A percentile compares a stretch with the other conserved stretches of the same genome.
Conservation (phyloP, 1,139 yeast genomes). For the Nakaseomyces glabratus region DNA sequence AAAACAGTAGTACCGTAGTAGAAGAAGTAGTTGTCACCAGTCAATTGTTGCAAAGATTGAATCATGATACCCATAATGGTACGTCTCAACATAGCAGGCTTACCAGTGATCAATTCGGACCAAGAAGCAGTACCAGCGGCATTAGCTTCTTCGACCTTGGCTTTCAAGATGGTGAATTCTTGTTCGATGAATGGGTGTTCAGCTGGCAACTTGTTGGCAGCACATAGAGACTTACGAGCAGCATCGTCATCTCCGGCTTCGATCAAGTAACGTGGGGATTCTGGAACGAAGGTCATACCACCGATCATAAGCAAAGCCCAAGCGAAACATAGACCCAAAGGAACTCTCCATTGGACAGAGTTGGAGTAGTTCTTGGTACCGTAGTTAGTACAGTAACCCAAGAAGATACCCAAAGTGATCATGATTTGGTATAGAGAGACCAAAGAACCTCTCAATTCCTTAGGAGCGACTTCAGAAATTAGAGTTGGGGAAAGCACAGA, state of each 20-base stretch:
- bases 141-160: slow-evolving; percentile 46
- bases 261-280: slow-evolving; percentile 65
- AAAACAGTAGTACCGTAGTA: slow-evolving; percentile 70
- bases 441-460: slow-evolving; percentile 57
- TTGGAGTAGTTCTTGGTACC: slow-evolving; percentile 42
- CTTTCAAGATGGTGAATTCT: slow-evolving; percentile 52
- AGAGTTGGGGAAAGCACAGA: slow-evolving; percentile 55
- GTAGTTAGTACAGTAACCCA: slow-evolving; percentile 54
- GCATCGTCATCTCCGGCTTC: slow-evolving; percentile 44
- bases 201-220: slow-evolving; percentile 37
- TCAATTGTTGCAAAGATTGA: slow-evolving; percentile 64
- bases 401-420: slow-evolving; percentile 52
- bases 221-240: slow-evolving; percentile 44
- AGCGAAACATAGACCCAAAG: slow-evolving; percentile 43
- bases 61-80: slow-evolving; percentile 53
- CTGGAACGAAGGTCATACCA: slow-evolving; percentile 65
- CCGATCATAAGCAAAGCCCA: slow-evolving; percentile 36
- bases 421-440: slow-evolving; percentile 57
- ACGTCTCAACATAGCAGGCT: slow-evolving; percentile 44
- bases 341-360: slow-evolving; percentile 55
- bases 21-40: slow-evolving; percentile 74
- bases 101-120: slow-evolving; percentile 32
- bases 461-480: slow-evolving; percentile 58
- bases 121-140: slow-evolving; percentile 33
- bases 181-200: slow-evolving; percentile 41